Base-by-base conservation (phyloP, 2,329 filamentous ascomycete genomes). In the Trichoderma sp. region DNA sequence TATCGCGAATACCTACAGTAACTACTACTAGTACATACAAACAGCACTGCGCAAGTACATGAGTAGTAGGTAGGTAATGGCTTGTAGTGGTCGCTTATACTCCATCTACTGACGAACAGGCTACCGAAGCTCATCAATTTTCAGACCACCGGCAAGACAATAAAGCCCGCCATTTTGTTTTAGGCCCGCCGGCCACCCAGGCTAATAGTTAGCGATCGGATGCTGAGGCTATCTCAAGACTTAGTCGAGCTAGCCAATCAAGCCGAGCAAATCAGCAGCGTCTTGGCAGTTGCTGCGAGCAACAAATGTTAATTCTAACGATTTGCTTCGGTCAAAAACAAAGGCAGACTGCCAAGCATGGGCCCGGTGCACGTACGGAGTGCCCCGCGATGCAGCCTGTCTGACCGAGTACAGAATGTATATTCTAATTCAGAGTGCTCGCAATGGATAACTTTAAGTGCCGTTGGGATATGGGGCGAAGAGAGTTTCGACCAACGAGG, bases 201-300 rank as follows among this genome's bases (percentile, higher is more conserved):
- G 52, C 61, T 21, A 16, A 27, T 64, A 33, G 16, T 29, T 64
- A 31, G 33, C 61, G 31, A 64, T 55, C 33, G 37, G 47, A 14
- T 64, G 47, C 47, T 14, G 24, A 60, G 49, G 61, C 49, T 55
- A 55, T 53, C 52, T 65, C 33, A 56, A 27, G 24, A 43, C n/a
- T 37, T 21, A 65, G 49, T 24, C 35, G 37, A 65, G 62, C 62
- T 43, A 66, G 35, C 35, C 53, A 47, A 14, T 66, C 58, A n/a
- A 66, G 43, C 53, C 37, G 53, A 29, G 27, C 37, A 13, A 31
- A 49, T 40, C 21, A 66, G 63, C 63, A 58, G 33, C 11, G 33
- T 35, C 33, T 14, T 19, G 31, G 62, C 52, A 64, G 61, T 21
- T 43, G 40, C 19, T 43, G 19, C 6, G 16, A 43, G 19, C 16